phyloP scores from a whole-genome alignment of 1,139 yeast species.

The Diutina scorzettiae region DNA sequence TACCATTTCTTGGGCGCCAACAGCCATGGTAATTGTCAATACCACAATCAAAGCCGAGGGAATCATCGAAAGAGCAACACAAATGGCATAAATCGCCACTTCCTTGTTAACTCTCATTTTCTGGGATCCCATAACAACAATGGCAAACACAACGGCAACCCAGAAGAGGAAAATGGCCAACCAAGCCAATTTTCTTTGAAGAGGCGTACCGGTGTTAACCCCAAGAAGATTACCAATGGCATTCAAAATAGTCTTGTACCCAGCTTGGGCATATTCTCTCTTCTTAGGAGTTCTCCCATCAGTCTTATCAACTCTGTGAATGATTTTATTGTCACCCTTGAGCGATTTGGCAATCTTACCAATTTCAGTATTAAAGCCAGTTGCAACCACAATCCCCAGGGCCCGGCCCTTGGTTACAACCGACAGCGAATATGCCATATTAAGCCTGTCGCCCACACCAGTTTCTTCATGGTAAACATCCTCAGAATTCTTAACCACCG shows the following conservation, averaged over 20 bases:
- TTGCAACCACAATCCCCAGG: conserved; percentile 50
- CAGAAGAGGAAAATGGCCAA: conserved; percentile 57
- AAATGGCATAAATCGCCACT: conserved; percentile 75
- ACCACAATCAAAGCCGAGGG: conserved; percentile 77
- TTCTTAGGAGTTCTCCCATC: conserved; percentile 12
- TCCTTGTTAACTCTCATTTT: conserved; percentile 52
- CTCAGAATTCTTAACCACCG: conserved; percentile 46
- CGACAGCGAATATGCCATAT: conserved; percentile 64
- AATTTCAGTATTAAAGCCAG: conserved; percentile 65
- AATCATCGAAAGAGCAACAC: conserved; percentile 75
- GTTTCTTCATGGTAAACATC: conserved; percentile 19
- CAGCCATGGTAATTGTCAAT: conserved; percentile 76
- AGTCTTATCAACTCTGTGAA: conserved; percentile 16
- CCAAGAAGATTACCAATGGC: conserved; percentile 54
- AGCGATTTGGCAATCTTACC: conserved; percentile 67
- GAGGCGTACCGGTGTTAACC: conserved; percentile 65
- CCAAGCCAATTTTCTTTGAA: conserved; percentile 55
- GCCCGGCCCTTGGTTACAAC: conserved; percentile 72
- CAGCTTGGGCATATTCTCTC: conserved; percentile 10
- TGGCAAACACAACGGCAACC: conserved; percentile 66
- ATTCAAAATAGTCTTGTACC: conserved; percentile 7
- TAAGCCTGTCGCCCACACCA: conserved; percentile 68
- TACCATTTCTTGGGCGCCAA: conserved; percentile 75
- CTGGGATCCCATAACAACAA: conserved; percentile 73
- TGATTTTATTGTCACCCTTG: conserved; percentile 19